Evolutionary conservation across 805 yeast species (phyloP).

Genomic region (Jamesozyma spencerorum): DNA sequence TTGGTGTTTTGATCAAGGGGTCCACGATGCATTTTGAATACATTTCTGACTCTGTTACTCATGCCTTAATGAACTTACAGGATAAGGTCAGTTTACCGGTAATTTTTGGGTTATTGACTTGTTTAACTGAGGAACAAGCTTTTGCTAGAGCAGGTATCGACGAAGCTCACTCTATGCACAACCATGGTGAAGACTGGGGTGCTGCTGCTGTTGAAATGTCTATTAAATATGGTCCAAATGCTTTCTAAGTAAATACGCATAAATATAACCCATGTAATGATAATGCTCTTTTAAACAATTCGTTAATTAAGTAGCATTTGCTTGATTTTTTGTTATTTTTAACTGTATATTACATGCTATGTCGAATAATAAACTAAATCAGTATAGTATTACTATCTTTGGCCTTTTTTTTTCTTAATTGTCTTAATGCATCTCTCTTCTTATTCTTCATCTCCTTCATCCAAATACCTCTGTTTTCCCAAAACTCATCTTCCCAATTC

Average conservation of each 20-base stretch:
- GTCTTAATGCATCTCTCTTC: slow-evolving; percentile 63
- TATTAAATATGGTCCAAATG: slow-evolving; percentile 32
- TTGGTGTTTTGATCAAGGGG: slow-evolving; percentile 93
- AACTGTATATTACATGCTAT: background rate
- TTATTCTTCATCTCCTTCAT: slow-evolving; percentile 65
- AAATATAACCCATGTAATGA: no score
- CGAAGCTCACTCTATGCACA: slow-evolving; percentile 55
- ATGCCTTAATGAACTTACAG: slow-evolving; percentile 76
- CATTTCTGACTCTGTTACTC: slow-evolving; percentile 83
- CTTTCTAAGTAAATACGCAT: slow-evolving; percentile 6
- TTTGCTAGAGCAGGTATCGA: slow-evolving; percentile 85
- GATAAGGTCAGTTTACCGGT: slow-evolving; percentile 64
- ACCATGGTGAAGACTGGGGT: slow-evolving; percentile 98
- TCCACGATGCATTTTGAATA: slow-evolving; percentile 97
- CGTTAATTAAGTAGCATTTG: no score
- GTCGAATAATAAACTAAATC: slow-evolving; percentile 1
- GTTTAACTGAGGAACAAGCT: slow-evolving; percentile 91
- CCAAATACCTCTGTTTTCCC: slow-evolving; percentile 74
- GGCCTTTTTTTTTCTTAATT: slow-evolving; percentile 37
- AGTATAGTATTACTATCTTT: slow-evolving; percentile 11
- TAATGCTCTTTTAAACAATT: no score
- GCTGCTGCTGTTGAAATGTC: slow-evolving; percentile 98
- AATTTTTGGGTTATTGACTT: slow-evolving; percentile 87
- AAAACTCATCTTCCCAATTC: slow-evolving; percentile 68
- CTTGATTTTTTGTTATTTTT: background rate